Percentiles rank a stretch among this genome's conserved stretches.
Evolutionary conservation across 2,329 filamentous ascomycete genomes (phyloP).

Genomic region (Phialophora macrospora): DNA sequence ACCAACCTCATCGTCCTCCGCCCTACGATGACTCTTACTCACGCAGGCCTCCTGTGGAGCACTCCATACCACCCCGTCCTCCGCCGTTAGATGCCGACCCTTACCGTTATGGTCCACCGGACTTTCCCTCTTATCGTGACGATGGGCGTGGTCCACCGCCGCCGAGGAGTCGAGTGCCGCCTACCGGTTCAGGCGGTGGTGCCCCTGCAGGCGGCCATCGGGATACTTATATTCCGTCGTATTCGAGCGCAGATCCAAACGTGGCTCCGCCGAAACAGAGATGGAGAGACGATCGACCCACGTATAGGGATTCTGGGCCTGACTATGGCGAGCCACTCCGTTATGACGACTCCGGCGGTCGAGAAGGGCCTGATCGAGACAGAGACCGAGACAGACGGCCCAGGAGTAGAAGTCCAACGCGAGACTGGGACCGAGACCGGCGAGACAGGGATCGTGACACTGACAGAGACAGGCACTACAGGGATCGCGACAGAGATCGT

Average conservation of each 20-base stretch:
- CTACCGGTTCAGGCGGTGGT: slow-evolving; percentile 2
- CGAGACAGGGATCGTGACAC: slow-evolving; percentile 32
- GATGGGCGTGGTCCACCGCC: slow-evolving; percentile 35
- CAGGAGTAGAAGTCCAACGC: slow-evolving; percentile 33
- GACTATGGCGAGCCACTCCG: slow-evolving; percentile 31
- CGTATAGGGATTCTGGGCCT: slow-evolving; percentile 27
- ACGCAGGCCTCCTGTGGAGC: slow-evolving; percentile 32
- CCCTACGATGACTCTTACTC: slow-evolving; percentile 35
- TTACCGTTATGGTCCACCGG: slow-evolving; percentile 29
- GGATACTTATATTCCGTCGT: slow-evolving; percentile 40
- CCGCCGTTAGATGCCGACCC: slow-evolving; percentile 30
- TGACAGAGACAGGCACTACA: slow-evolving; percentile 24
- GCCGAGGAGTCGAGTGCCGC: slow-evolving; percentile 27
- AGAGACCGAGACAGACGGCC: slow-evolving; percentile 32
- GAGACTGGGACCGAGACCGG: slow-evolving; percentile 33
- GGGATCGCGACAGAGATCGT: slow-evolving; percentile 16
- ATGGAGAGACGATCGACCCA: slow-evolving; percentile 27
- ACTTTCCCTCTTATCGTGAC: slow-evolving; percentile 34
- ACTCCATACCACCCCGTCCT: slow-evolving; percentile 33
- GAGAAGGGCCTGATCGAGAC: slow-evolving; percentile 15
- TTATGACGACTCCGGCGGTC: slow-evolving; percentile 25
- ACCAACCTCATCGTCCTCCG: slow-evolving; percentile 30
- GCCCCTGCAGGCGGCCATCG: slow-evolving; percentile 23
- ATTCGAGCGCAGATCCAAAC: slow-evolving; percentile 37
- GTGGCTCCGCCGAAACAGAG: slow-evolving; percentile 17